Evolutionary conservation across 805 yeast species (phyloP), one percentile per base, ranked within the genome.

Genomic region (Komagataella populi): DNA sequence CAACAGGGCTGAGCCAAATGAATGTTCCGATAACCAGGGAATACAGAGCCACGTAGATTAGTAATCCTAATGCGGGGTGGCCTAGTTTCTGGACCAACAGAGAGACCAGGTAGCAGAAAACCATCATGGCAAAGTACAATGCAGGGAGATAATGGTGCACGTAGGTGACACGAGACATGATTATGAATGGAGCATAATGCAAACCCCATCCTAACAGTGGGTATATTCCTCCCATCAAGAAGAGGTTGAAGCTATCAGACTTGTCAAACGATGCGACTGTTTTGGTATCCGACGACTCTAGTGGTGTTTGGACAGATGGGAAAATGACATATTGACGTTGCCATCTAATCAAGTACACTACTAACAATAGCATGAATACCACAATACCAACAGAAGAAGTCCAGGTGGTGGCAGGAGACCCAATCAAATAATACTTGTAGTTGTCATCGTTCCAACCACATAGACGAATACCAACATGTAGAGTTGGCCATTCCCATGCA

Each of bases 121-220:
- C 83, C 56, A 90, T 70, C 72, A 89, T 83, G 49, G 98, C 98
- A 71, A 91, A 91, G 69, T 86, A 91, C 56, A 90, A 75, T 1
- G 98, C 96, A 12, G 99, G 99, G 57, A 89, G 78, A 67, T 91
- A 91, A 66, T 91, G 99, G 69, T 91, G 99, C 39, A 91, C 93
- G 65, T 93, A 91, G 2, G 96, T 89, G 52, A 93, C 97, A 72
- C 99, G 85, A 10, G 95, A 89, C 99, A 91, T 91, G 54, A 88
- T 68, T 36, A 84, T 78, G 68, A 91, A 91, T 39, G 99, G 98
- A 60, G 86, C 63, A 67, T 73, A 91, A 68, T 91, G 97, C 60
- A 88, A 72, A 46, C 81, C 74, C 97, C 97, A 91, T 8, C 96
- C 96, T 46, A 87, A 62, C 70, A 90, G 84, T 23, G 98, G 96